Percentiles rank a stretch among this genome's conserved stretches.
These are phyloP conservation scores for Leptographium galeiforme DNA, from an alignment of 2,329 filamentous ascomycete genomes.

Conservation along the genomic window DNA sequence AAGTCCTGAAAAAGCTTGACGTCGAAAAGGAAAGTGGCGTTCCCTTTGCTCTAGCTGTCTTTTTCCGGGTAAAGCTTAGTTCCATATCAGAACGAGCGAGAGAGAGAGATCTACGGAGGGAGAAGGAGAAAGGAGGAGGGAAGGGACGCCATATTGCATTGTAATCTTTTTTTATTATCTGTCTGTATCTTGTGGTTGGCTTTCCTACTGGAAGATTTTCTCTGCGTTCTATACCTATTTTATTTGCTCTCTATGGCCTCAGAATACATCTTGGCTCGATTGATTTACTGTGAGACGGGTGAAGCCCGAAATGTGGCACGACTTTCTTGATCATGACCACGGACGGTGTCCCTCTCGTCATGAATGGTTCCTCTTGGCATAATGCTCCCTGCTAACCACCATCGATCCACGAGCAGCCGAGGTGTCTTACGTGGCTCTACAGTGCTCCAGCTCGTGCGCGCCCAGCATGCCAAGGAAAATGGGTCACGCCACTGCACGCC, in stretches of 20 bases:
- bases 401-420: too few relatives aligned
- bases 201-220: not conserved
- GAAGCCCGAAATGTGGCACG: not conserved
- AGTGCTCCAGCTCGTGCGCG: too few relatives aligned
- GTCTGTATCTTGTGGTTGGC: not conserved
- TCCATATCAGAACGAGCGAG: too few relatives aligned
- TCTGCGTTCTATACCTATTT: conserved; percentile 2
- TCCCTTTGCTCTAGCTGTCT: not conserved
- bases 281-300: not conserved
- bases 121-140: not conserved
- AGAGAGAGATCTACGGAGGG: not conserved
- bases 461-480: too few relatives aligned
- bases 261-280: not conserved
- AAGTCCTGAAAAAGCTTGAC: not conserved
- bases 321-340: too few relatives aligned
- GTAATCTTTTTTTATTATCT: not conserved
- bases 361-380: too few relatives aligned
- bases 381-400: too few relatives aligned
- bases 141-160: not conserved
- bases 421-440: too few relatives aligned
- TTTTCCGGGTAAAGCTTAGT: not conserved
- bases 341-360: too few relatives aligned
- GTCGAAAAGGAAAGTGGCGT: not conserved
- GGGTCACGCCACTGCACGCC: too few relatives aligned
- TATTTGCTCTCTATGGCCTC: not conserved